Conservation (phyloP, 192 early-diverging fungal genomes). For the Mortierella alpina region DNA sequence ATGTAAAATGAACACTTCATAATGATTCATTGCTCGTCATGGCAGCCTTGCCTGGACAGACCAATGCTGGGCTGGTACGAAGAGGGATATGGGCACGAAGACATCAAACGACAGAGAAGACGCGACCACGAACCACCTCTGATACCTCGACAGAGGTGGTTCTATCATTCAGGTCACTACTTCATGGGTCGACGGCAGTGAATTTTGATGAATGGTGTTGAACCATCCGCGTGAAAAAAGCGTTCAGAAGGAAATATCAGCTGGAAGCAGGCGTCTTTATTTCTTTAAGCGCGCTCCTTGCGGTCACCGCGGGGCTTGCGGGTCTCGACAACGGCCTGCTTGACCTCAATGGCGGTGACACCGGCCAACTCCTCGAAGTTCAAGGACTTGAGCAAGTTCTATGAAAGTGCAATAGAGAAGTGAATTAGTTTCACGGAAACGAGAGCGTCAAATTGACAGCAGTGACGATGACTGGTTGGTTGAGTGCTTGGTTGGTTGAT, state of each 20-base stretch:
- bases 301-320: constrained; percentile 52
- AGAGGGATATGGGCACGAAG: too few relatives aligned
- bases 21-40: too few relatives aligned
- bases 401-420: constrained; percentile 28
- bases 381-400: constrained; percentile 95
- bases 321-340: constrained; percentile 53
- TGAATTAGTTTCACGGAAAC: neutral
- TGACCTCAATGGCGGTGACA: constrained; percentile 74
- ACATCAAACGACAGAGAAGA: too few relatives aligned
- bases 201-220: neutral
- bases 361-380: constrained; percentile 95
- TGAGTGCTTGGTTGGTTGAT: neutral
- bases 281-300: constrained; percentile 50
- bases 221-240: neutral
- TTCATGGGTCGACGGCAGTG: too few relatives aligned
- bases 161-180: too few relatives aligned
- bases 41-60: too few relatives aligned
- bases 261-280: constrained; percentile 26
- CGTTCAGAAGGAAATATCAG: constrained; percentile 6
- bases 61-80: too few relatives aligned
- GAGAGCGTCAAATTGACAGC: neutral
- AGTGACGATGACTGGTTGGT: neutral
- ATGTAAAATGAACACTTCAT: too few relatives aligned
- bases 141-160: too few relatives aligned
- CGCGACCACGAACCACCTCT: too few relatives aligned